A percentile compares a stretch with the other conserved stretches of the same genome.
Conservation (phyloP, 2,329 filamentous ascomycete genomes). For the Tolypocladium album region DNA sequence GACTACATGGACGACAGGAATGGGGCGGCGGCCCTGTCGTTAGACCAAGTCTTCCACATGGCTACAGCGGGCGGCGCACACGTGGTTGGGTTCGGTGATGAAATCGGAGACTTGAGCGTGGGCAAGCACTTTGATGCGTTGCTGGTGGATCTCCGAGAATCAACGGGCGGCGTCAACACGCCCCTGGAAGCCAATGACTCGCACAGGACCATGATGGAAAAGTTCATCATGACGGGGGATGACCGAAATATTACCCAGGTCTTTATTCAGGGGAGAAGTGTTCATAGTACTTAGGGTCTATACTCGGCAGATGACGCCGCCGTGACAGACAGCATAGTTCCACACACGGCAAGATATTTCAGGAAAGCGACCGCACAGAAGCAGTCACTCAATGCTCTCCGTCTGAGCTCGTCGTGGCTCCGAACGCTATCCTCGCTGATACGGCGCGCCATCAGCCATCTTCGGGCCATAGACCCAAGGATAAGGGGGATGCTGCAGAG, state of each 20-base stretch:
- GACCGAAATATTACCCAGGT: conserved; percentile 49
- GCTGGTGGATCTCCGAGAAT: conserved; percentile 28
- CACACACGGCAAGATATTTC: neutral
- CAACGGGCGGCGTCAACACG: conserved; percentile 33
- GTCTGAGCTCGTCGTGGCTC: neutral
- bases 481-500: neutral
- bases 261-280: conserved; percentile 35
- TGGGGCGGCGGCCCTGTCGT: conserved; percentile 25
- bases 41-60: conserved; percentile 46
- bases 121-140: conserved; percentile 55
- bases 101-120: conserved; percentile 43
- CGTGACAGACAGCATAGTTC: neutral
- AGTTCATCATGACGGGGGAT: conserved; percentile 56
- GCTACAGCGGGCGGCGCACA: conserved; percentile 50
- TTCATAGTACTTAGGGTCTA: conserved; percentile 2
- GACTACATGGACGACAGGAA: conserved; percentile 32
- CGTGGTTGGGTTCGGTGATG: conserved; percentile 42
- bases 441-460: neutral
- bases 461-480: neutral
- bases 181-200: conserved; percentile 40
- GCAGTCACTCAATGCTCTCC: neutral
- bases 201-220: conserved; percentile 40
- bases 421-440: neutral
- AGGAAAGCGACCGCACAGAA: neutral
- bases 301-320: neutral